These are phyloP conservation scores for Phlebiopsis gigantea DNA, from an alignment of 768 basidiomycete genomes.

Conservation along the genomic window DNA sequence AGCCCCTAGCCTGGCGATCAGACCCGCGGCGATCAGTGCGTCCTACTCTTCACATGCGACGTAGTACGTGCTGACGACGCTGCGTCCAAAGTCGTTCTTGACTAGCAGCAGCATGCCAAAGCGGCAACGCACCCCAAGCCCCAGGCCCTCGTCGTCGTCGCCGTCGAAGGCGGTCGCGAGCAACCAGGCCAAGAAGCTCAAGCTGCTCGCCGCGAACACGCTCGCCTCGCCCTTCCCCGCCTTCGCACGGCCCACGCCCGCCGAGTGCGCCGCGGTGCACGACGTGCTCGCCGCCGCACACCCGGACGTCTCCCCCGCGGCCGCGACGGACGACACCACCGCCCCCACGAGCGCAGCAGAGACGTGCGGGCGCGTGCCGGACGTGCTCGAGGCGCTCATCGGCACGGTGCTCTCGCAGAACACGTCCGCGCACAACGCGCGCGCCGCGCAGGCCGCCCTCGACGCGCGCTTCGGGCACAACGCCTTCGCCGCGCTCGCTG, in stretches of 20 bases:
- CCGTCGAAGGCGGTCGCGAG: conserved; percentile 9
- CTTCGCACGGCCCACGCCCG: conserved; percentile 38
- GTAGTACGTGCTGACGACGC: neutral
- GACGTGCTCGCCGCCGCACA: conserved; percentile 34
- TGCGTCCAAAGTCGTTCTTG: too few species aligned
- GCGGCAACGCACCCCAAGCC: too few species aligned
- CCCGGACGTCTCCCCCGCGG: conserved; percentile 18
- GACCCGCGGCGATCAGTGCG: neutral
- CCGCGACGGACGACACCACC: conserved; percentile 23
- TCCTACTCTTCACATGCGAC: neutral
- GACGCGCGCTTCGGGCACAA: conserved; percentile 46
- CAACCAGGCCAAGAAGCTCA: conserved; percentile 41
- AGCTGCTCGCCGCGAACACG: conserved; percentile 38
- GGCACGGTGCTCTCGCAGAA: conserved; percentile 58
- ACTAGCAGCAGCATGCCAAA: too few species aligned
- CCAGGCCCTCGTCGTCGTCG: neutral
- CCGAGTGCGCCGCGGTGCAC: conserved; percentile 36
- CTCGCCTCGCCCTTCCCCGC: conserved; percentile 42
- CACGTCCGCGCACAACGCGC: conserved; percentile 45
- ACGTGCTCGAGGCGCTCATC: conserved; percentile 55
- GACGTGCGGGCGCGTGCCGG: conserved; percentile 42
- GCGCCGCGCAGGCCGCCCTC: conserved; percentile 43
- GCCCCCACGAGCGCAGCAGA: conserved; percentile 37
- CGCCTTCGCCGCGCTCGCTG: conserved; percentile 44
- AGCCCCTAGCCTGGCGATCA: neutral